Percentiles rank a stretch among this genome's conserved stretches.
phyloP scores from a whole-genome alignment of 129 eudicot genomes.

The Centella asiatica region DNA sequence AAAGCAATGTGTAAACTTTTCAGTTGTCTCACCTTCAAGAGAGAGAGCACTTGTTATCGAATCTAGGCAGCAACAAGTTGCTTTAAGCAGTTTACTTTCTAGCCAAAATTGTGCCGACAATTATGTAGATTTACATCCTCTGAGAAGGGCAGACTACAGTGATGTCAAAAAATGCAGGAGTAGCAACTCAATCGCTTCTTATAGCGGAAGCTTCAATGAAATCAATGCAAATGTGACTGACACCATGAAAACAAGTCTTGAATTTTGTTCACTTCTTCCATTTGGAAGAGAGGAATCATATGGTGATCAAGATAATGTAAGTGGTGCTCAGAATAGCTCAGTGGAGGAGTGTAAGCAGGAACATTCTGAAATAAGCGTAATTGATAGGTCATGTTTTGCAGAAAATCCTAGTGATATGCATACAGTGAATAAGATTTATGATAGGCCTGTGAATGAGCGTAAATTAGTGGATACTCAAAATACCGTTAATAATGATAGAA shows the following conservation, averaged over 20 bases:
- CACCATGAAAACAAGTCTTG: slow-evolving; percentile 25
- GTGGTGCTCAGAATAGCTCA: slow-evolving; percentile 20
- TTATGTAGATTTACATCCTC: slow-evolving; percentile 13
- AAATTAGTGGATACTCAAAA: slow-evolving; percentile 34
- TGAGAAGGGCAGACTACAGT: slow-evolving; percentile 27
- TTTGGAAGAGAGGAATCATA: slow-evolving; percentile 30
- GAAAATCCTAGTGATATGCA: slow-evolving; percentile 29
- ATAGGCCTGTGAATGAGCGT: slow-evolving; percentile 33
- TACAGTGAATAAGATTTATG: slow-evolving; percentile 30
- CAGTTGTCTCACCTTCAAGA: slow-evolving; percentile 18
- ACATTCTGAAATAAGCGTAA: slow-evolving; percentile 37
- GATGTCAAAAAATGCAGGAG: slow-evolving; percentile 24
- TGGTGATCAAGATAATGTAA: slow-evolving; percentile 32
- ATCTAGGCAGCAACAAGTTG: slow-evolving; percentile 22
- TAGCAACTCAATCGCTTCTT: slow-evolving; percentile 25
- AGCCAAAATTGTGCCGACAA: slow-evolving; percentile 21
- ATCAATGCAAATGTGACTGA: slow-evolving; percentile 25
- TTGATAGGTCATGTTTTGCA: slow-evolving; percentile 30
- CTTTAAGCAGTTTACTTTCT: slow-evolving; percentile 15
- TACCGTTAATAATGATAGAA: slow-evolving; percentile 39
- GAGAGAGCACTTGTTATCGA: slow-evolving; percentile 20
- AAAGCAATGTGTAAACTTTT: slow-evolving; percentile 17
- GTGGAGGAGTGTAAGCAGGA: slow-evolving; percentile 23
- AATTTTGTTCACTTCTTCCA: slow-evolving; percentile 35
- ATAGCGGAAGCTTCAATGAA: slow-evolving; percentile 25